Evolutionary conservation across 2,329 filamentous ascomycete species (phyloP).

Genomic region (Knufia petricola): DNA sequence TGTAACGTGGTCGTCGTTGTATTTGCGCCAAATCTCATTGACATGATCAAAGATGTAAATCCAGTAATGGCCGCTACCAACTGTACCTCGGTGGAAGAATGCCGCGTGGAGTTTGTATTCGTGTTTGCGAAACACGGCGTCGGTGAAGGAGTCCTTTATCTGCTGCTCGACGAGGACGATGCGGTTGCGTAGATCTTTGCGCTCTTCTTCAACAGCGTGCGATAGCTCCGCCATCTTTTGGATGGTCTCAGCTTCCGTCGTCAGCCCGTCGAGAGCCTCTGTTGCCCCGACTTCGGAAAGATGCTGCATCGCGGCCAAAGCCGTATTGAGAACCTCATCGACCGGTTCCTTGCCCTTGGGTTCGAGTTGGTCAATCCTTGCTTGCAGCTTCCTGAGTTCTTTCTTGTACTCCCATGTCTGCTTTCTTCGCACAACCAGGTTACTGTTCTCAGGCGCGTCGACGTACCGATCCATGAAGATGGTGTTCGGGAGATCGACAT

Average conservation of each 20-base stretch:
- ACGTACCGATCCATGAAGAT: slow-evolving; percentile 86
- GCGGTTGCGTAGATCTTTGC: slow-evolving; percentile 29
- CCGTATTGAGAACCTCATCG: slow-evolving; percentile 18
- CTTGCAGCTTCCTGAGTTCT: slow-evolving; percentile 48
- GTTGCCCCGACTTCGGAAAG: slow-evolving; percentile 1
- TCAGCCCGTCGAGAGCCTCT: not conserved
- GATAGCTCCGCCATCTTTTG: slow-evolving; percentile 14
- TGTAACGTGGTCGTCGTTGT: slow-evolving; percentile 79
- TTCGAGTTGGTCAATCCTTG: slow-evolving; percentile 34
- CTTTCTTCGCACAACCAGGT: slow-evolving; percentile 54
- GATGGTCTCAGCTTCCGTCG: slow-evolving; percentile 6
- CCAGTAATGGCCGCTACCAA: slow-evolving; percentile 82
- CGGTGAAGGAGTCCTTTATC: slow-evolving; percentile 51
- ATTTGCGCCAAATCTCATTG: slow-evolving; percentile 73
- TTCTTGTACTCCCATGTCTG: slow-evolving; percentile 67
- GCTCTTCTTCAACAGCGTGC: slow-evolving; percentile 15
- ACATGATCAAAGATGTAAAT: slow-evolving; percentile 91
- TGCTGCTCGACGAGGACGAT: slow-evolving; percentile 39
- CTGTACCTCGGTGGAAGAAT: slow-evolving; percentile 69
- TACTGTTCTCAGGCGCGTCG: slow-evolving; percentile 52
- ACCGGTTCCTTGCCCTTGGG: slow-evolving; percentile 16
- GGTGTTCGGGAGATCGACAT: slow-evolving; percentile 67
- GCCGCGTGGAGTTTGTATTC: slow-evolving; percentile 82
- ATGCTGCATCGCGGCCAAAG: slow-evolving; percentile 17
- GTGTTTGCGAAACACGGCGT: slow-evolving; percentile 45